Evolutionary conservation across 2,329 filamentous ascomycete genomes (phyloP).

Genomic region (Blastomyces silverae): DNA sequence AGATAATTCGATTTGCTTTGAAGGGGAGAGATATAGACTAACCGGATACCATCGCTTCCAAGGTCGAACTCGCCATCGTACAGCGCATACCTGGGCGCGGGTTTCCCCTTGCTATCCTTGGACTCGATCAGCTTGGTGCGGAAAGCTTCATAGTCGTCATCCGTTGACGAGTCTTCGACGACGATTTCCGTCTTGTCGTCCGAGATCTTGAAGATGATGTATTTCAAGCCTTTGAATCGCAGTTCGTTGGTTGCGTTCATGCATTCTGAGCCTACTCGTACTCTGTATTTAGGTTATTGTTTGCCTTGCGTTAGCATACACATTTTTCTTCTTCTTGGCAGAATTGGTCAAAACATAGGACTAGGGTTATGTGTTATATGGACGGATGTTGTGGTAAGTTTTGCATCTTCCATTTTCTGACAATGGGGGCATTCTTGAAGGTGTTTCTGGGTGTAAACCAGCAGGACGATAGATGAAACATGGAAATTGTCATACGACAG

Average conservation of each 20-base stretch:
- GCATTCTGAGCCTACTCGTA: conserved; percentile 44
- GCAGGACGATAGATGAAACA: neutral
- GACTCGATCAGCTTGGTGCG: conserved; percentile 41
- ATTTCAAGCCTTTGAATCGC: conserved; percentile 44
- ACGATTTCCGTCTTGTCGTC: conserved; percentile 47
- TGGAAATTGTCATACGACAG: neutral
- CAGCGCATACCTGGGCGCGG: conserved; percentile 45
- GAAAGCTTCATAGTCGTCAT: conserved; percentile 45
- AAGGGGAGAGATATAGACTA: neutral
- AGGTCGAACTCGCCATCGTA: conserved; percentile 48
- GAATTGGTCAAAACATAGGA: neutral
- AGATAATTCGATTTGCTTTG: conserved; percentile 16
- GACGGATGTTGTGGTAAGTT: neutral
- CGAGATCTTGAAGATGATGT: conserved; percentile 48
- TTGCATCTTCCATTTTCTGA: neutral
- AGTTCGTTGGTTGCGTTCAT: conserved; percentile 43
- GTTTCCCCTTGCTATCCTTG: conserved; percentile 39
- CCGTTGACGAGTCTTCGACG: conserved; percentile 41
- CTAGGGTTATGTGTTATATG: no score
- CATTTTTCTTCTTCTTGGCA: neutral
- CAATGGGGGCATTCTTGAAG: neutral
- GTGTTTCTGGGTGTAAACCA: neutral
- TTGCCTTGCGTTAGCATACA: neutral
- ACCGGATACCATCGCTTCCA: conserved; percentile 39
- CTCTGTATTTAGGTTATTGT: conserved; percentile 29